Percentiles rank a stretch among this genome's conserved stretches.
phyloP scores from a whole-genome alignment of 2,329 filamentous ascomycete species.

The Trematosphaeria pertusa region DNA sequence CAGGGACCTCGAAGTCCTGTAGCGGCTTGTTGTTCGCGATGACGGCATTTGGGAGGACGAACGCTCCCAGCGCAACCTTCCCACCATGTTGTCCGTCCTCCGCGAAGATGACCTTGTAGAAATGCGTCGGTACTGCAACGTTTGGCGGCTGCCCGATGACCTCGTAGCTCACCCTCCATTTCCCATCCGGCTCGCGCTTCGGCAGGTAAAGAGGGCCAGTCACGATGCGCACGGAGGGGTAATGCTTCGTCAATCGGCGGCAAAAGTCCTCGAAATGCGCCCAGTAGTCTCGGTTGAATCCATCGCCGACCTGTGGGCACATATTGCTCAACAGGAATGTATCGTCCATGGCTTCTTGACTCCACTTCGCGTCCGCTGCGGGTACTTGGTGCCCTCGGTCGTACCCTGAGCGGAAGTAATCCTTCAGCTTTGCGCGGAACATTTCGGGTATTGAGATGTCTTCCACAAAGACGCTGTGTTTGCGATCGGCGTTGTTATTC shows the following conservation, averaged over 20 bases:
- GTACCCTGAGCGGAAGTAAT: slow-evolving; percentile 95
- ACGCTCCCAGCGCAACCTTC: slow-evolving; percentile 84
- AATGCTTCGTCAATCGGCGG: slow-evolving; percentile 77
- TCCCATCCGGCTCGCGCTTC: slow-evolving; percentile 83
- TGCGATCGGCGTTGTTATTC: slow-evolving; percentile 78
- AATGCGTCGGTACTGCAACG: slow-evolving; percentile 95
- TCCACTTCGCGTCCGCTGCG: slow-evolving; percentile 95
- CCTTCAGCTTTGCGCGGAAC: slow-evolving; percentile 88
- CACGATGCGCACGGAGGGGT: slow-evolving; percentile 88
- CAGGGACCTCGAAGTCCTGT: slow-evolving; percentile 89
- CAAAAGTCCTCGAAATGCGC: slow-evolving; percentile 98
- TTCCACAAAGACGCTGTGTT: slow-evolving; percentile 82
- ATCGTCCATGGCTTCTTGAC: slow-evolving; percentile 90
- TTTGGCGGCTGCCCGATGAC: slow-evolving; percentile 93
- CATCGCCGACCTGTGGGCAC: slow-evolving; percentile 97
- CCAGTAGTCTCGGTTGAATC: slow-evolving; percentile 99
- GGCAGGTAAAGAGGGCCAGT: slow-evolving; percentile 95
- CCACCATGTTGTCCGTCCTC: slow-evolving; percentile 75
- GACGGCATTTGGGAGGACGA: slow-evolving; percentile 89
- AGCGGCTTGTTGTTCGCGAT: slow-evolving; percentile 90
- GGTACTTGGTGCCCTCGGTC: slow-evolving; percentile 97
- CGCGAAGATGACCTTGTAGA: slow-evolving; percentile 98
- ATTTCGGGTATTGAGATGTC: slow-evolving; percentile 79
- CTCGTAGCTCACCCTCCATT: slow-evolving; percentile 96
- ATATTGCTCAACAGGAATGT: slow-evolving; percentile 96